Conservation (phyloP, 345 rosid species). For the Eucalyptus sideroxylon region DNA sequence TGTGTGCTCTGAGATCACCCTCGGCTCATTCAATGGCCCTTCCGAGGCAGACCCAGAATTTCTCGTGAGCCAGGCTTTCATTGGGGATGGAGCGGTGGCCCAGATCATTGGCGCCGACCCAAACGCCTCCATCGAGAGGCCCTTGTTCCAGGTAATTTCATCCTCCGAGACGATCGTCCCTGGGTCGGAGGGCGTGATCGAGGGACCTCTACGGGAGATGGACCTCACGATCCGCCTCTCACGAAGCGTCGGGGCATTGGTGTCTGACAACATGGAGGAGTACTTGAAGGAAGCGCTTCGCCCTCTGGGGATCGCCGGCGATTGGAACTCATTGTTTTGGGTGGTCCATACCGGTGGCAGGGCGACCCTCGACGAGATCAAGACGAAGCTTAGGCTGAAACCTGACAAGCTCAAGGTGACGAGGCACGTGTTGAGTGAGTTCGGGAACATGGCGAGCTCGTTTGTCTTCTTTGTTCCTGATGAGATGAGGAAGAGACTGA, state of each 20-base stretch:
- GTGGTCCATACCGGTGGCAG: background rate
- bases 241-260: background rate
- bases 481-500: background rate
- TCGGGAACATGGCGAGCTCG: background rate
- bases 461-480: background rate
- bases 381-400: background rate
- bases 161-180: background rate
- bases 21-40: background rate
- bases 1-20: background rate
- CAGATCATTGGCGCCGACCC: background rate
- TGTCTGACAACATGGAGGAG: background rate
- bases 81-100: background rate
- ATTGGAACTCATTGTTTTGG: constrained; percentile 8
- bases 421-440: background rate
- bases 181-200: background rate
- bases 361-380: background rate
- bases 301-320: background rate
- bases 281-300: background rate
- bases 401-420: background rate
- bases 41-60: background rate
- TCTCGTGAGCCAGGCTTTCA: background rate
- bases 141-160: background rate
- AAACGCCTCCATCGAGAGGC: background rate
- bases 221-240: background rate
- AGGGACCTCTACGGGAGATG: background rate